Percentiles rank a stretch among this genome's conserved stretches.
Evolutionary conservation across 371 early-diverging fungal species (phyloP).

Genomic region (Actinomortierella wolfii): DNA sequence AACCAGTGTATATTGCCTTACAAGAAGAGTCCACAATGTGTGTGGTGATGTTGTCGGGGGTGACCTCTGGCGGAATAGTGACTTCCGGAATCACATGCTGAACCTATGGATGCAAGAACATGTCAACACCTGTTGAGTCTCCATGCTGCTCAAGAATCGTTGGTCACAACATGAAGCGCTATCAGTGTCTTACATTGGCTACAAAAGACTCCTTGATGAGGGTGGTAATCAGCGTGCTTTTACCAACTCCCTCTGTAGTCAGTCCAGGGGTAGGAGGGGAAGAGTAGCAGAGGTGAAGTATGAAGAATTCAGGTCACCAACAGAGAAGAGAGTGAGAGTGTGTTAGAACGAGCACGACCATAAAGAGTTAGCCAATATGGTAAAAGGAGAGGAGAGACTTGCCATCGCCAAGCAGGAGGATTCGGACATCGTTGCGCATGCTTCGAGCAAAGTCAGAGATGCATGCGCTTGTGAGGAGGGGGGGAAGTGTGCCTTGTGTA

Average conservation of each 20-base stretch:
- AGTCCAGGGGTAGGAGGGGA: not conserved
- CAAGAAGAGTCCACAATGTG: slow-evolving; percentile 95
- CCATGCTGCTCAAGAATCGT: not conserved
- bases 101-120: slow-evolving; percentile 60
- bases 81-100: slow-evolving; percentile 97
- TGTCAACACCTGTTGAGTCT: not conserved
- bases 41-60: slow-evolving; percentile 94
- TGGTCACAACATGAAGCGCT: not conserved
- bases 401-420: slow-evolving; percentile 92
- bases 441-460: not conserved
- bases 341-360: too few relatives aligned
- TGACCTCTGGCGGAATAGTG: slow-evolving; percentile 97
- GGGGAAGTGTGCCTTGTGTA: too few relatives aligned
- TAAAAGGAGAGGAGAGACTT: slow-evolving; percentile 29
- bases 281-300: not conserved
- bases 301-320: slow-evolving; percentile 1
- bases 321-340: slow-evolving; percentile 6
- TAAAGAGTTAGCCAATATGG: not conserved
- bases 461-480: too few relatives aligned
- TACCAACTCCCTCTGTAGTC: slow-evolving; percentile 86
- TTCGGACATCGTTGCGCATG: slow-evolving; percentile 91
- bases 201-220: slow-evolving; percentile 95
- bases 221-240: slow-evolving; percentile 94
- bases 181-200: slow-evolving; percentile 71
- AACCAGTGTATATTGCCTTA: slow-evolving; percentile 29